Evolutionary conservation across 202 grass and related monocot genomes (phyloP), one percentile per base, ranked within the genome.

Genomic region (Zizania palustris): DNA sequence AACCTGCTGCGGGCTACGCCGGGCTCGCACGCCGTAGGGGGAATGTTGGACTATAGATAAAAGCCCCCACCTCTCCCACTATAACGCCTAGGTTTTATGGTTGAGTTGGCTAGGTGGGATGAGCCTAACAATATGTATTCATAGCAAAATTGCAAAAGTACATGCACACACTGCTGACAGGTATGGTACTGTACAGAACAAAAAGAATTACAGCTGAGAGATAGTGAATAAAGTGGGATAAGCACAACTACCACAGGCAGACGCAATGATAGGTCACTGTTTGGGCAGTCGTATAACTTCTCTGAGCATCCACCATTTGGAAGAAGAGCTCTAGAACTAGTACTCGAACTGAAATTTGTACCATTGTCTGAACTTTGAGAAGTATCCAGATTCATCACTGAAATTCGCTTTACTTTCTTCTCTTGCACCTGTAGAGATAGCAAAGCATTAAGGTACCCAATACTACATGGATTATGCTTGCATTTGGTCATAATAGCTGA

Each of bases 221-320:
- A 87, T 61, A 10, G 67, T 82, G 43, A 74, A 82, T 39, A 18
- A 87, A 87, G 51, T 78, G 79, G 36, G 51, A 71, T 62, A 67
- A 77, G 88, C 80, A 89, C 80, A 92, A 90, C 86, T 90, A 96
- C 93, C 86, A 90, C 82, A 54, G 93, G 93, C 72, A 96, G 80
- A 75, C 69, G 87, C 51, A 96, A 57, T 33, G 73, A 80, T 11
- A 76, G 28, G 55, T 91, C 81, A 9, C 84, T 75, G 67, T 63
- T 79, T 67, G 83, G 21, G 38, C 42, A 72, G 70, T 40, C 67
- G 46, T 38, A 71, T 8, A 66, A 76, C 69, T 76, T 87, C 35
- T 87, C 81, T 79, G 78, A 89, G 67, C 73, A 71, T 77, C 77
- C 86, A 35, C 87, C 90, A 90, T 96, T 92, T 65, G 87, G 90